phyloP scores from a whole-genome alignment of 768 basidiomycete species.

The Phallus indusiatus region DNA sequence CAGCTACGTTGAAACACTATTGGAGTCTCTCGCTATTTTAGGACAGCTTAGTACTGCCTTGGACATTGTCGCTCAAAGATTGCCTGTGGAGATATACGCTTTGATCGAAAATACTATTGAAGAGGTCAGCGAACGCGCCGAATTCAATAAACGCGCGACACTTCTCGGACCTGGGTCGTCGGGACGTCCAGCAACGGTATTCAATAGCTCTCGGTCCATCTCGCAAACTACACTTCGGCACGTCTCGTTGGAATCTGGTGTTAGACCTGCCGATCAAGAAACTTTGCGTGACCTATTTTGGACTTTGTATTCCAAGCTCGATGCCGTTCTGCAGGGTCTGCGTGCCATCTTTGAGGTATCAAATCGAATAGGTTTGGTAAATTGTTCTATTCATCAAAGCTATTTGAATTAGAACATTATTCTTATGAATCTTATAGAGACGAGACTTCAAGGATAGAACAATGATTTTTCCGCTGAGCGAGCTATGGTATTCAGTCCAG shows the following conservation, averaged over 20 bases:
- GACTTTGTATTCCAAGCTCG: slow-evolving; percentile 92
- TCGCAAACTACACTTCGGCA: slow-evolving; percentile 38
- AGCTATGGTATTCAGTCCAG: slow-evolving; percentile 85
- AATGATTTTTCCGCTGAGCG: slow-evolving; percentile 76
- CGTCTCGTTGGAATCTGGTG: slow-evolving; percentile 62
- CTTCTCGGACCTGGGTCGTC: slow-evolving; percentile 24
- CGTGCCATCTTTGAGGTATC: slow-evolving; percentile 86
- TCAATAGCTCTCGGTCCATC: slow-evolving; percentile 21
- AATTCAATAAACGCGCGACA: slow-evolving; percentile 55
- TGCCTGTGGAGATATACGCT: slow-evolving; percentile 73
- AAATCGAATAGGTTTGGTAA: slow-evolving; percentile 81
- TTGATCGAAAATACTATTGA: slow-evolving; percentile 81
- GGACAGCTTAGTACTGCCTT: slow-evolving; percentile 80
- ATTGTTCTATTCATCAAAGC: slow-evolving; percentile 22
- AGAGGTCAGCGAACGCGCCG: slow-evolving; percentile 86
- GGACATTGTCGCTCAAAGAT: slow-evolving; percentile 74
- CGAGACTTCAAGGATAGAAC: slow-evolving; percentile 83
- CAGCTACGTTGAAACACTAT: slow-evolving; percentile 80
- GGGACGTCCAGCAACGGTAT: slow-evolving; percentile 40
- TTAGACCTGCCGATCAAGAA: slow-evolving; percentile 72
- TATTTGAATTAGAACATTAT: background rate
- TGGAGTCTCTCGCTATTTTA: slow-evolving; percentile 88
- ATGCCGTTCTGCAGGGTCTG: slow-evolving; percentile 87
- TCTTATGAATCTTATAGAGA: slow-evolving; percentile 38
- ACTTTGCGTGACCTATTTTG: slow-evolving; percentile 88